A percentile compares a stretch with the other conserved stretches of the same genome.
Evolutionary conservation across 1,139 yeast genomes (phyloP).

Genomic region (Pichia sp.): DNA sequence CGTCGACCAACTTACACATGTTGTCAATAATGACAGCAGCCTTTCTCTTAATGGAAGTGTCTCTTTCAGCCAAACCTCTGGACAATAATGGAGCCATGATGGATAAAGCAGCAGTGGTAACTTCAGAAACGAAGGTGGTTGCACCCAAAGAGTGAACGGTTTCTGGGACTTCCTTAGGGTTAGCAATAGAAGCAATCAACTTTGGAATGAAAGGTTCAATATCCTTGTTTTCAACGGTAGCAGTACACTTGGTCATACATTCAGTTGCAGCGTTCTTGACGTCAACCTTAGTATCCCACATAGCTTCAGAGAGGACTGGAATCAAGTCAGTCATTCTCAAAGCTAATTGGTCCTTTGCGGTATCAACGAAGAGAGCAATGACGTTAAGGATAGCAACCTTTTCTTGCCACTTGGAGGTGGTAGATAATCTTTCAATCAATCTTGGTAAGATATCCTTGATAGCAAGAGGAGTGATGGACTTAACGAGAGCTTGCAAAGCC

Average conservation of each 20-base stretch:
- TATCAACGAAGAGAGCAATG: constrained; percentile 80
- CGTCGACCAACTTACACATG: constrained; percentile 99
- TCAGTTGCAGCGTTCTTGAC: constrained; percentile 95
- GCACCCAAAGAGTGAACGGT: constrained; percentile 99
- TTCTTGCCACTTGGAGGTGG: constrained; percentile 96
- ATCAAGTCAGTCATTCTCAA: constrained; percentile 99
- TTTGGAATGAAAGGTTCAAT: constrained; percentile 98
- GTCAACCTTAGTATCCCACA: constrained; percentile 99
- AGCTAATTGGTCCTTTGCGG: constrained; percentile 94
- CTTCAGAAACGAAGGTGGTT: constrained; percentile 98
- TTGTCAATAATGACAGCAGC: constrained; percentile 98
- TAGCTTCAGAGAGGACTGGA: constrained; percentile 96
- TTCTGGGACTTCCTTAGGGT: constrained; percentile 97
- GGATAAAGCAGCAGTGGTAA: constrained; percentile 98
- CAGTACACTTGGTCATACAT: constrained; percentile 94
- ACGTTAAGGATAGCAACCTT: constrained; percentile 87
- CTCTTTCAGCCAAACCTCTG: constrained; percentile 99
- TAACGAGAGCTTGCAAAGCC: constrained; percentile 72
- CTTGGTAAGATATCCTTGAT: constrained; percentile 86
- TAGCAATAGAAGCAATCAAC: constrained; percentile 93
- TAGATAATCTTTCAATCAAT: constrained; percentile 58
- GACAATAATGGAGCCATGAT: constrained; percentile 98
- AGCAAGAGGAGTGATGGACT: constrained; percentile 86
- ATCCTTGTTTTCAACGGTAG: constrained; percentile 99
- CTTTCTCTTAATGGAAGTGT: constrained; percentile 98